These are phyloP conservation scores for Annulohypoxylon maeteangense DNA, from an alignment of 495 filamentous ascomycete genomes.

Conservation along the genomic window DNA sequence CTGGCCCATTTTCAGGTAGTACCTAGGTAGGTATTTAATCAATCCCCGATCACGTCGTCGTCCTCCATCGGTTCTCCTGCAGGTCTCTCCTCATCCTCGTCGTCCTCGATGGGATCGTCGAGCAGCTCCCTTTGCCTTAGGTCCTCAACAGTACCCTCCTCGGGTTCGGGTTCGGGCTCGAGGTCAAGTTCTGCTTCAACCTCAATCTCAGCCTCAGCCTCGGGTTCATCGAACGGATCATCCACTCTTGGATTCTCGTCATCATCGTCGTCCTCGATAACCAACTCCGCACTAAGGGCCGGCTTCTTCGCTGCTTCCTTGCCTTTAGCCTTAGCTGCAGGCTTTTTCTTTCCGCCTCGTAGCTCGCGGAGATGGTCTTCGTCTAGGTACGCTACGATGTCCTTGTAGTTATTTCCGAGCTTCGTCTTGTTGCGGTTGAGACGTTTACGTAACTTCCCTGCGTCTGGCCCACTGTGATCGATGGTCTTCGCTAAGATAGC, in stretches of 20 bases:
- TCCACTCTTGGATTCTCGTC: conserved; percentile 56
- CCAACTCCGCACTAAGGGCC: conserved; percentile 57
- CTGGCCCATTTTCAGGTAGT: neutral
- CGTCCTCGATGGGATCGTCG: conserved; percentile 63
- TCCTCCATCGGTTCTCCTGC: conserved; percentile 62
- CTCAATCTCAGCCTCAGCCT: neutral
- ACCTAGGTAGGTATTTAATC: conserved; percentile 61
- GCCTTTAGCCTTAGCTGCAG: conserved; percentile 57
- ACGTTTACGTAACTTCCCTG: conserved; percentile 69
- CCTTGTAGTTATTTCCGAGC: conserved; percentile 79
- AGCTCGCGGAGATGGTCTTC: conserved; percentile 59
- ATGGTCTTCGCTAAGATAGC: conserved; percentile 77
- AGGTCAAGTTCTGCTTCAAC: neutral
- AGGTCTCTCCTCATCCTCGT: conserved; percentile 58
- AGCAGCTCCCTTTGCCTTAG: conserved; percentile 68
- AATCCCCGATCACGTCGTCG: conserved; percentile 79
- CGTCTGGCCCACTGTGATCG: conserved; percentile 67
- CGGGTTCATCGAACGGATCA: conserved; percentile 59
- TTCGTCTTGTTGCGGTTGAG: conserved; percentile 72
- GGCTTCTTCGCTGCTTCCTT: conserved; percentile 57
- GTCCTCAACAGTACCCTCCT: conserved; percentile 69
- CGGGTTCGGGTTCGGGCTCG: conserved; percentile 47
- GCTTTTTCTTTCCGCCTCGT: conserved; percentile 56
- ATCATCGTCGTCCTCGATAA: conserved; percentile 62
- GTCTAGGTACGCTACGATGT: conserved; percentile 79